Evolutionary conservation across 2,329 filamentous ascomycete species (phyloP).

Genomic region (Colletotrichum godetiae): DNA sequence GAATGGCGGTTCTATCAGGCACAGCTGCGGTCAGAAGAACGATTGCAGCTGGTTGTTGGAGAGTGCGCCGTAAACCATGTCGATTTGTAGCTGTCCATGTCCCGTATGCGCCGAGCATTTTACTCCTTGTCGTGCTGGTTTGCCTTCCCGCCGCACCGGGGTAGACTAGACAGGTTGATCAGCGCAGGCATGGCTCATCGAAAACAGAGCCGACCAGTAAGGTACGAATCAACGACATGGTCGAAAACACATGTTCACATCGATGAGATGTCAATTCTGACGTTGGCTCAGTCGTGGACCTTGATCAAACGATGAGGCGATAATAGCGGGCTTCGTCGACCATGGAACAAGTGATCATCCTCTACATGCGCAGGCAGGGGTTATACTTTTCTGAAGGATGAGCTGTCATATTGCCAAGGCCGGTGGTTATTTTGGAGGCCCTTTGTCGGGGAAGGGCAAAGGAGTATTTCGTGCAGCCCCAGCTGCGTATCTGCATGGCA

Average conservation of each 20-base stretch:
- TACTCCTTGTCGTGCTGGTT: neutral
- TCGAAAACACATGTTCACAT: conserved; percentile 5
- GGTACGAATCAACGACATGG: conserved; percentile 8
- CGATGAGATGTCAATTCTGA: conserved; percentile 12
- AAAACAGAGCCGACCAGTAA: conserved; percentile 16
- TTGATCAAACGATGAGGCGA: neutral
- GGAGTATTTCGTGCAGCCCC: conserved; percentile 24
- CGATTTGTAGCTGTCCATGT: neutral
- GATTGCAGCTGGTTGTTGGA: neutral
- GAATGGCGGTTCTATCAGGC: neutral
- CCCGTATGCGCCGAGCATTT: neutral
- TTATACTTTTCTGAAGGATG: neutral
- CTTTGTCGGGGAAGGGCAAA: neutral
- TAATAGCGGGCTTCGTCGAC: neutral
- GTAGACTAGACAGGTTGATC: conserved; percentile 11
- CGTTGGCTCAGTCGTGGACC: neutral
- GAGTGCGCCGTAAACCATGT: neutral
- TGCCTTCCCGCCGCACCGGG: neutral
- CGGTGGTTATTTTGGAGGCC: conserved; percentile 2
- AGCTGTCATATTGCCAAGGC: conserved; percentile 23
- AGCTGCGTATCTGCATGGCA: conserved; percentile 18
- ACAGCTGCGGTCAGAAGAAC: neutral
- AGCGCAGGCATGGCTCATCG: conserved; percentile 23
- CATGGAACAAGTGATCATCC: neutral
- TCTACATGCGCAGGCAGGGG: conserved; percentile 13